Base-by-base conservation (phyloP, 2,329 filamentous ascomycete genomes). In the Penicillium nordicum region DNA sequence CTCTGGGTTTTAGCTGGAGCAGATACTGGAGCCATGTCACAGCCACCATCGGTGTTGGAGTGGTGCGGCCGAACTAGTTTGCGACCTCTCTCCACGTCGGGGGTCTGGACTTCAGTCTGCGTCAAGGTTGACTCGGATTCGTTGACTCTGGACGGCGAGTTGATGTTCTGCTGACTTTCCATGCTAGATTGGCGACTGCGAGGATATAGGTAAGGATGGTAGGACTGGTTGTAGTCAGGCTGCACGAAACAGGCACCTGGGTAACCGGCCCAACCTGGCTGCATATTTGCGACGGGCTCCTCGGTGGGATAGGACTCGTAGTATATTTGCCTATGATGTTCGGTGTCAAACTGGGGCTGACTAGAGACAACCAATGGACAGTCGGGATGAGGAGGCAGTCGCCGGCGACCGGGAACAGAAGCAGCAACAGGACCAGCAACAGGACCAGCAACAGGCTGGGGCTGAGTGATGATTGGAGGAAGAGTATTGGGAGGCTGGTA, bases 341-440 rank as follows among this genome's bases (percentile, higher is more conserved):
- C 52, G 5, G 52, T 50, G 23, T 55, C 52, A 44, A 43, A 55
- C 11, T 50, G 52, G 1, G 53, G 53, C 37, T 59, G 56, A 14
- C 53, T 55, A 11, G 30, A 32, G 40, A 59, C 55, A 18, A 62
- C 42, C n/a, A 57, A 53, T 7, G 56, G 56, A 16, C 16, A 45
- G 21, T 50, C 34, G 4, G 23, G 32, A 11, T 14, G 45, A 32
- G 41, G 30, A 2, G 46, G 41, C 49, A 29, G 32, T 16, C n/a
- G 41, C 21, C 29, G 48, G 38, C 14, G 41, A 23, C 11, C 36
- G 23, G 5, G 21, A 55, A 21, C 21, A 21, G 8, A 21, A 16
- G 11, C 47, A 18, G 12, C 14, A 55, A 34, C 21, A 30, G 11
- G 30, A 16, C 14, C 50, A 25, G 25, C 8, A 18, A 41, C n/a